Conservation (phyloP, 2,329 filamentous ascomycete genomes). For the Penicillium palitans region DNA sequence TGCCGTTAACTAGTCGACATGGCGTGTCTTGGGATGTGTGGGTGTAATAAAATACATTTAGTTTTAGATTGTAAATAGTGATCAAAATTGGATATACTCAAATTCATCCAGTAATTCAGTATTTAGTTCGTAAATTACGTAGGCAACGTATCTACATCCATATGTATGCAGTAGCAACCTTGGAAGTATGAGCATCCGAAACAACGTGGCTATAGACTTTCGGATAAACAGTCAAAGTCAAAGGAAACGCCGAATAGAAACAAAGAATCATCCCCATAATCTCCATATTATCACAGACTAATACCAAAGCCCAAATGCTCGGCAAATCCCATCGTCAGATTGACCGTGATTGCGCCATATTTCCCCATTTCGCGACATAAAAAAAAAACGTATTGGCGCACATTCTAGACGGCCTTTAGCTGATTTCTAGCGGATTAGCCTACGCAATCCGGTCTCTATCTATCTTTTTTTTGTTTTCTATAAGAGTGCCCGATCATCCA, state of each 20-base stretch:
- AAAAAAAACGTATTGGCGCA: neutral
- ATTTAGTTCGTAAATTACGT: no score
- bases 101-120: neutral
- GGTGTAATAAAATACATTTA: conserved; percentile 14
- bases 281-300: neutral
- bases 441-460: conserved; percentile 8
- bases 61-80: neutral
- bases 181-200: neutral
- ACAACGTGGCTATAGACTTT: neutral
- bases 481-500: neutral
- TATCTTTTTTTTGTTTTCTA: neutral
- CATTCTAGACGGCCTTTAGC: neutral
- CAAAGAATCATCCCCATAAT: neutral
- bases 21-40: conserved; percentile 27
- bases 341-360: conserved; percentile 29
- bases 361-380: conserved; percentile 22
- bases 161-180: no score
- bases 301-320: neutral
- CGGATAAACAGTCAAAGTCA: neutral
- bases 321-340: conserved; percentile 12
- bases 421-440: neutral
- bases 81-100: neutral
- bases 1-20: conserved; percentile 19
- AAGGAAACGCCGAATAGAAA: neutral
- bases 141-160: no score